Conservation (phyloP, 257 asterid genomes). For the Forsythia suspensa region DNA sequence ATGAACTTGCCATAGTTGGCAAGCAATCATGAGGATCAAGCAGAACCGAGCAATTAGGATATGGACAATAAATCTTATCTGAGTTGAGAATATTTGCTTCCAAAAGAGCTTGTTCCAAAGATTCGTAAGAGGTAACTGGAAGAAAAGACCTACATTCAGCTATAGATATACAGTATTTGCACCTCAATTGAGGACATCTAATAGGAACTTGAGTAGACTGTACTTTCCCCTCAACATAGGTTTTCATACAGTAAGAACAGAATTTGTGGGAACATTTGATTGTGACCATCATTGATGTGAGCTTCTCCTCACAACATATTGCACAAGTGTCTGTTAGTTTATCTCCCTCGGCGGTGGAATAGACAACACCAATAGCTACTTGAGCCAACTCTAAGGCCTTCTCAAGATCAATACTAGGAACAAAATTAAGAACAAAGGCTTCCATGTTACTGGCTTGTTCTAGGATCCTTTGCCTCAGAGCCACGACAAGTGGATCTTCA, state of each 20-base stretch:
- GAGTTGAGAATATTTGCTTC: slow-evolving; percentile 44
- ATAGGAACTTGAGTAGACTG: slow-evolving; percentile 60
- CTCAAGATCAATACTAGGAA: slow-evolving; percentile 36
- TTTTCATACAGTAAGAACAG: slow-evolving; percentile 88
- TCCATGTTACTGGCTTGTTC: slow-evolving; percentile 63
- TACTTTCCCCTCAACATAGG: slow-evolving; percentile 74
- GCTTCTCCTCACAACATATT: slow-evolving; percentile 83
- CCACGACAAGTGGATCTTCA: slow-evolving; percentile 69
- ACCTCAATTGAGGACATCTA: slow-evolving; percentile 73
- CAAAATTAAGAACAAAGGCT: slow-evolving; percentile 55
- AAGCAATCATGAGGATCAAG: slow-evolving; percentile 65
- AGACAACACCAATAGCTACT: slow-evolving; percentile 83
- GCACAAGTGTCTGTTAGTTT: slow-evolving; percentile 58
- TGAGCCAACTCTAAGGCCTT: slow-evolving; percentile 67
- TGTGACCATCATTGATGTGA: slow-evolving; percentile 59
- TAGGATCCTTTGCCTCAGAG: slow-evolving; percentile 62
- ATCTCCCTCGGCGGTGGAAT: slow-evolving; percentile 40
- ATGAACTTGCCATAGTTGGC: slow-evolving; percentile 54
- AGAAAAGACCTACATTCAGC: slow-evolving; percentile 66
- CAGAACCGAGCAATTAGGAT: slow-evolving; percentile 67
- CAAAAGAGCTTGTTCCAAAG: slow-evolving; percentile 56
- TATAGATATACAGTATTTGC: slow-evolving; percentile 70
- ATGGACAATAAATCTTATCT: slow-evolving; percentile 56
- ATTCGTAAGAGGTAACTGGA: slow-evolving; percentile 64
- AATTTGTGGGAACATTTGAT: slow-evolving; percentile 85